A percentile compares a stretch with the other conserved stretches of the same genome.
These are phyloP conservation scores for Tympanopsis confertula DNA, from an alignment of 2,329 filamentous ascomycete species.

Conservation along the genomic window DNA sequence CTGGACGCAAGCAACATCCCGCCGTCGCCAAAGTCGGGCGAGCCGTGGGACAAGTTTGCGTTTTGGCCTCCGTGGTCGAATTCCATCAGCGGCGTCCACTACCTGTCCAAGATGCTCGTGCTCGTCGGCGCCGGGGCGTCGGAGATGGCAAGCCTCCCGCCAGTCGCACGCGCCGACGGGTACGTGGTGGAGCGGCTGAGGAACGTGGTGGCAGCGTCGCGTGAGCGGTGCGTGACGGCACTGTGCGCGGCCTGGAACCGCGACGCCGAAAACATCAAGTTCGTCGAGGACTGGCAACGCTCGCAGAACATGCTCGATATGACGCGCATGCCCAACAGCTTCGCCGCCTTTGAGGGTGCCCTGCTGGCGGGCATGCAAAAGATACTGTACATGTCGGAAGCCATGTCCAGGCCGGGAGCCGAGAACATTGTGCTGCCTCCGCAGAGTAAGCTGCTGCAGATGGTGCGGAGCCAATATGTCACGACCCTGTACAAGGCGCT, in stretches of 20 bases:
- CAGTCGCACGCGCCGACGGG: slow-evolving; percentile 43
- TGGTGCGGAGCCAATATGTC: slow-evolving; percentile 85
- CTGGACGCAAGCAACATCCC: slow-evolving; percentile 70
- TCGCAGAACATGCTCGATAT: slow-evolving; percentile 72
- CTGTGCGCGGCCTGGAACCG: slow-evolving; percentile 85
- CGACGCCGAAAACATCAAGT: slow-evolving; percentile 85
- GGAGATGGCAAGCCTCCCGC: slow-evolving; percentile 68
- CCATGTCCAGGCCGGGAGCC: slow-evolving; percentile 61
- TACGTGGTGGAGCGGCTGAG: slow-evolving; percentile 62
- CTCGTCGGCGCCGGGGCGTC: slow-evolving; percentile 78
- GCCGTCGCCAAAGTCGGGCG: slow-evolving; percentile 66
- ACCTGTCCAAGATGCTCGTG: slow-evolving; percentile 69
- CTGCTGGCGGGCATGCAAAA: slow-evolving; percentile 83
- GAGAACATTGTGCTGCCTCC: slow-evolving; percentile 75
- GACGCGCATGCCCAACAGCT: slow-evolving; percentile 80
- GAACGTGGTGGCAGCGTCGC: slow-evolving; percentile 61
- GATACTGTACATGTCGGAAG: slow-evolving; percentile 85
- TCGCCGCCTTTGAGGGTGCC: slow-evolving; percentile 73
- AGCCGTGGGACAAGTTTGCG: slow-evolving; percentile 83
- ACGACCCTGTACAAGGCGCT: slow-evolving; percentile 87
- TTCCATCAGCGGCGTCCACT: slow-evolving; percentile 82
- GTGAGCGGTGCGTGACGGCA: slow-evolving; percentile 76
- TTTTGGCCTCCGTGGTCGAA: slow-evolving; percentile 95
- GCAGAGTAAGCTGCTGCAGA: slow-evolving; percentile 74
- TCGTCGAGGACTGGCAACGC: slow-evolving; percentile 86